These are phyloP conservation scores for Ramaria sp. DNA, from an alignment of 768 basidiomycete species.

Conservation along the genomic window DNA sequence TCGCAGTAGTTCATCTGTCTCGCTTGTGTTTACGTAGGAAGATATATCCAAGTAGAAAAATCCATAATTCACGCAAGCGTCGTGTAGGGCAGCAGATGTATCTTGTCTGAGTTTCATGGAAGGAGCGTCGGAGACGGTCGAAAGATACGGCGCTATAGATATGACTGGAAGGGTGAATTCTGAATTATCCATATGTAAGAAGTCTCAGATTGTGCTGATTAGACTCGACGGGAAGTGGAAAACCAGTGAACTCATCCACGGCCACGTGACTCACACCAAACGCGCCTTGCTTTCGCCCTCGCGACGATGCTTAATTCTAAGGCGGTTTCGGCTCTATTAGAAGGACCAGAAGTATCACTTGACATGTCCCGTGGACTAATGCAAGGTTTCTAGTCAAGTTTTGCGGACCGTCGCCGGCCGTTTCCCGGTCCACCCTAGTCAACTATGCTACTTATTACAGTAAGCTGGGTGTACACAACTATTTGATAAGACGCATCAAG, in stretches of 20 bases:
- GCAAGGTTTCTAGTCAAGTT: not conserved
- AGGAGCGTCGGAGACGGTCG: constrained; percentile 22
- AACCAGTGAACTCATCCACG: too few relatives aligned
- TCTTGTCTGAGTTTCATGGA: constrained; percentile 22
- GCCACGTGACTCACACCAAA: too few relatives aligned
- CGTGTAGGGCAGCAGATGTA: constrained; percentile 42
- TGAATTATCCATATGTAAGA: not conserved
- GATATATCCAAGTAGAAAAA: constrained; percentile 85
- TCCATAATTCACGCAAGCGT: constrained; percentile 67
- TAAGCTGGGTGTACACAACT: not conserved
- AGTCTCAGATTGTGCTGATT: too few relatives aligned
- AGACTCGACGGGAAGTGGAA: too few relatives aligned
- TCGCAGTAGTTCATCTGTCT: constrained; percentile 53
- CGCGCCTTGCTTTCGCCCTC: too few relatives aligned
- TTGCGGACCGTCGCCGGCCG: not conserved
- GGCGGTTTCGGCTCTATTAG: too few relatives aligned
- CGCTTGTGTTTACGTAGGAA: constrained; percentile 40
- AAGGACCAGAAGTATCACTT: not conserved
- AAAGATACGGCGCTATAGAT: constrained; percentile 55
- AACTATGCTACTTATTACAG: not conserved
- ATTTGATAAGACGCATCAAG: not conserved
- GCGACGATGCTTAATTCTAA: too few relatives aligned
- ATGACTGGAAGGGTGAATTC: constrained; percentile 43
- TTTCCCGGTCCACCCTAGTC: not conserved
- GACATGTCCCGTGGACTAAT: not conserved